phyloP scores from a whole-genome alignment of 75 land plant genomes.

The Sequoiadendron giganteum region DNA sequence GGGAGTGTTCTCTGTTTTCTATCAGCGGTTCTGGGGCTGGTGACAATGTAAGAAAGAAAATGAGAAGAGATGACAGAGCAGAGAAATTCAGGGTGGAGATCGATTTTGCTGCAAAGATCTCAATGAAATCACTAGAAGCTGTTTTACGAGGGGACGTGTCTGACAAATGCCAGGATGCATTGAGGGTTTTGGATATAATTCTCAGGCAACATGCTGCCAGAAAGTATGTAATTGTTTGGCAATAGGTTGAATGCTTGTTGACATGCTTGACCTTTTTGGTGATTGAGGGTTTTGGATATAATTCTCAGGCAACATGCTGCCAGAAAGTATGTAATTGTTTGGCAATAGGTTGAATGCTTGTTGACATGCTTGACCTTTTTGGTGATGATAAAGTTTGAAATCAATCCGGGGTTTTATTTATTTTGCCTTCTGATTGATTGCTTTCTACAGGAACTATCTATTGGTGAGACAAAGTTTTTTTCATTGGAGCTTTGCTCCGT shows the following conservation, averaged over 20 bases:
- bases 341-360: background rate
- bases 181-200: constrained; percentile 71
- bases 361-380: background rate
- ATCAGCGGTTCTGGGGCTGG: constrained; percentile 5
- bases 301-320: constrained; percentile 62
- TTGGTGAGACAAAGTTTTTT: constrained; percentile 67
- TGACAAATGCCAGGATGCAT: constrained; percentile 59
- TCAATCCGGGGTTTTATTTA: background rate
- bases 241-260: background rate
- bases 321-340: constrained; percentile 28
- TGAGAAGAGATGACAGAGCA: constrained; percentile 17
- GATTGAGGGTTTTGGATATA: constrained; percentile 68
- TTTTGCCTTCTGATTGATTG: background rate
- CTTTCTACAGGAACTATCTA: constrained; percentile 53
- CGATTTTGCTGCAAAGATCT: constrained; percentile 60
- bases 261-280: too few species aligned
- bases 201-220: constrained; percentile 58
- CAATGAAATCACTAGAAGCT: constrained; percentile 41
- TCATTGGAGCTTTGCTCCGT: constrained; percentile 35
- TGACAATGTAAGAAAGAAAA: constrained; percentile 30
- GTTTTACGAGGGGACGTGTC: constrained; percentile 33
- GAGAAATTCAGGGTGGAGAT: constrained; percentile 53
- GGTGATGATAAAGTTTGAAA: background rate
- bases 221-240: constrained; percentile 26
- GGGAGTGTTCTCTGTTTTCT: background rate